Conservation (phyloP, 2,329 filamentous ascomycete genomes). For the Arthrobotrys conoides region DNA sequence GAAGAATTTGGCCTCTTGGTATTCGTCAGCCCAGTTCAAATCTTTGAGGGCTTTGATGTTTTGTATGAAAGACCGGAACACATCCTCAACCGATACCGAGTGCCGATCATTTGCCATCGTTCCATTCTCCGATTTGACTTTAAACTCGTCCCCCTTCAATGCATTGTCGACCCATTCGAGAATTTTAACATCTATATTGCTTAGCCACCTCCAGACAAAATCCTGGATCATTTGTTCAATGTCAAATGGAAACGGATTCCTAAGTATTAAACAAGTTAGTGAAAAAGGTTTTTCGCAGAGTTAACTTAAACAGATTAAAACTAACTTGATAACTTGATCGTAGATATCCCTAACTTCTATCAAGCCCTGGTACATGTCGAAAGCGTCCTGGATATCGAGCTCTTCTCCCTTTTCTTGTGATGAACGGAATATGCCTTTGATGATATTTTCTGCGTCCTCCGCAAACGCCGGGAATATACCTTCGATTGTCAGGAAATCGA, state of each 20-base stretch:
- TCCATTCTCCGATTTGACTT: constrained; percentile 76
- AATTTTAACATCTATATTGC: constrained; percentile 82
- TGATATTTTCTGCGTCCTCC: constrained; percentile 86
- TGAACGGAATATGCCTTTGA: constrained; percentile 82
- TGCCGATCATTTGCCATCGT: constrained; percentile 73
- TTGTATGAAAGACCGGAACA: constrained; percentile 94
- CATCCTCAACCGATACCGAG: constrained; percentile 91
- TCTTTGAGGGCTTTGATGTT: constrained; percentile 87
- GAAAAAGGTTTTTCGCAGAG: not conserved
- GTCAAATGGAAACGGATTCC: constrained; percentile 83
- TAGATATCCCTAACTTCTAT: constrained; percentile 88
- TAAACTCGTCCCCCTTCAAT: constrained; percentile 89
- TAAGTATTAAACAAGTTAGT: constrained; percentile 10
- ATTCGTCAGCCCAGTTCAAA: constrained; percentile 91
- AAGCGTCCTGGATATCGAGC: constrained; percentile 90
- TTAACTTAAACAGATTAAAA: not conserved
- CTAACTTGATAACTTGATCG: constrained; percentile 71
- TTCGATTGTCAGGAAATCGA: constrained; percentile 73
- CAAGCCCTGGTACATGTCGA: constrained; percentile 91
- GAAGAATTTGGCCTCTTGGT: constrained; percentile 97
- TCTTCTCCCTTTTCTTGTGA: constrained; percentile 79
- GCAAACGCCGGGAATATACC: constrained; percentile 92
- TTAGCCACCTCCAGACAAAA: constrained; percentile 97
- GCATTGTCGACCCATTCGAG: constrained; percentile 88
- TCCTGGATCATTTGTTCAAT: constrained; percentile 87